These are phyloP conservation scores for Teunomyces panamensis DNA, from an alignment of 805 yeast species.

Conservation along the genomic window DNA sequence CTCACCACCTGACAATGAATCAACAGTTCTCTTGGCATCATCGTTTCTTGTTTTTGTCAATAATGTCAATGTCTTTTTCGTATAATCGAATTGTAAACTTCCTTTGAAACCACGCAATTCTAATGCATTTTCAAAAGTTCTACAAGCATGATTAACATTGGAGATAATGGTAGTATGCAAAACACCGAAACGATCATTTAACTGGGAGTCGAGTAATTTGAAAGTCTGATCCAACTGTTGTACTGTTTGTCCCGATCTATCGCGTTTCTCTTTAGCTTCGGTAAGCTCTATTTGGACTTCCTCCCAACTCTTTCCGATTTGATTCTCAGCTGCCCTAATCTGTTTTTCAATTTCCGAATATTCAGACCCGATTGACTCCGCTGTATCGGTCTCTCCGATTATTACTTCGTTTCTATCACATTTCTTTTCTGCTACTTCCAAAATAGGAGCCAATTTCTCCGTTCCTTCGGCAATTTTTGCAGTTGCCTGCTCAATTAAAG, in stretches of 20 bases:
- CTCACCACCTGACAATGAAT: constrained; percentile 94
- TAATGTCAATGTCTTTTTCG: constrained; percentile 49
- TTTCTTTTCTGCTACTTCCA: constrained; percentile 30
- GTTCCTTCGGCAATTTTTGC: constrained; percentile 12
- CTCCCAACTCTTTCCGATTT: constrained; percentile 54
- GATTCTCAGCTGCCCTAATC: constrained; percentile 50
- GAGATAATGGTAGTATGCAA: constrained; percentile 31
- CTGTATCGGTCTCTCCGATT: constrained; percentile 36
- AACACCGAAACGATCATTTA: constrained; percentile 29
- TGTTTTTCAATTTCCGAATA: constrained; percentile 44
- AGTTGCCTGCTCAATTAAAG: constrained; percentile 8
- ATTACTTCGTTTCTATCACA: constrained; percentile 50
- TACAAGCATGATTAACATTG: constrained; percentile 29
- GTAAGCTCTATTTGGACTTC: constrained; percentile 50
- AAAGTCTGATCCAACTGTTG: constrained; percentile 29
- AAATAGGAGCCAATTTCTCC: constrained; percentile 12
- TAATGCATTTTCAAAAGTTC: constrained; percentile 55
- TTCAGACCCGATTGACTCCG: constrained; percentile 49
- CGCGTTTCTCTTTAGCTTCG: constrained; percentile 40
- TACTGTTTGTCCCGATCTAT: constrained; percentile 40
- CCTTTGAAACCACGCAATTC: constrained; percentile 74
- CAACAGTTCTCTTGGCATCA: constrained; percentile 62
- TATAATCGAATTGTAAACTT: constrained; percentile 59
- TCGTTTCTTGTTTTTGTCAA: constrained; percentile 61
- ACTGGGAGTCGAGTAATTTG: constrained; percentile 24